Evolutionary conservation across 2,329 filamentous ascomycete genomes (phyloP).

Genomic region (Fusarium buharicum): DNA sequence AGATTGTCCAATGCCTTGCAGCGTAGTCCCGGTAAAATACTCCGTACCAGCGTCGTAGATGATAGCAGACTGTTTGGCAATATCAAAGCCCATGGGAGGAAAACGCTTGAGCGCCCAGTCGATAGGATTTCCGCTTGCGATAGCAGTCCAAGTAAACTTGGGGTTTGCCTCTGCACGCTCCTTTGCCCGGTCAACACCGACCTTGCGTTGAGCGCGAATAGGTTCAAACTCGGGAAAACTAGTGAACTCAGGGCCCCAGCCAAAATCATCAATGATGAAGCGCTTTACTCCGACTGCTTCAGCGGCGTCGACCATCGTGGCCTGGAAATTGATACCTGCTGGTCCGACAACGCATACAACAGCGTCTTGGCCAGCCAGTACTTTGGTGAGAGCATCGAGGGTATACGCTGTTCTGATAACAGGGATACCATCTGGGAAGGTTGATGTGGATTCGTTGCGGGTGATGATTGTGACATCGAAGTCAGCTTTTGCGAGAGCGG

Average conservation of each 20-base stretch:
- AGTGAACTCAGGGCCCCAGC: slow-evolving; percentile 25
- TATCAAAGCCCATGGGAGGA: slow-evolving; percentile 26
- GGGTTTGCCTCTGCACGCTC: slow-evolving; percentile 8
- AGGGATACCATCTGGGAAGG: slow-evolving; percentile 8
- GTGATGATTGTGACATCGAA: slow-evolving; percentile 31
- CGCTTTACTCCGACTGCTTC: slow-evolving; percentile 26
- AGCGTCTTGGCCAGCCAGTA: slow-evolving; percentile 17
- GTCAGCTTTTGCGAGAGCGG: slow-evolving; percentile 19
- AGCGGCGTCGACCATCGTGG: slow-evolving; percentile 31
- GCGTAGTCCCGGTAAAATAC: slow-evolving; percentile 23
- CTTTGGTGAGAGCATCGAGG: neutral
- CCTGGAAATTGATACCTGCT: slow-evolving; percentile 19
- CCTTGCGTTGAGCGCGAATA: slow-evolving; percentile 18
- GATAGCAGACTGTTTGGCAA: slow-evolving; percentile 1
- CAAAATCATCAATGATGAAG: slow-evolving; percentile 31
- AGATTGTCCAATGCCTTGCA: slow-evolving; percentile 28
- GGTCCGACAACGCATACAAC: slow-evolving; percentile 26
- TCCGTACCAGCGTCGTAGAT: slow-evolving; percentile 29
- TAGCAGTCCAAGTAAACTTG: slow-evolving; percentile 27
- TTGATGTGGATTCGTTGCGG: slow-evolving; percentile 26
- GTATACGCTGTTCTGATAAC: slow-evolving; percentile 14
- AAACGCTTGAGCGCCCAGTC: slow-evolving; percentile 35
- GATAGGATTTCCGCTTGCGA: slow-evolving; percentile 24
- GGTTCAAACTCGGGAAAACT: slow-evolving; percentile 30
- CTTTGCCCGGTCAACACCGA: slow-evolving; percentile 14